Conservation (phyloP, 2,329 filamentous ascomycete genomes). For the Lecanicillium sp. region DNA sequence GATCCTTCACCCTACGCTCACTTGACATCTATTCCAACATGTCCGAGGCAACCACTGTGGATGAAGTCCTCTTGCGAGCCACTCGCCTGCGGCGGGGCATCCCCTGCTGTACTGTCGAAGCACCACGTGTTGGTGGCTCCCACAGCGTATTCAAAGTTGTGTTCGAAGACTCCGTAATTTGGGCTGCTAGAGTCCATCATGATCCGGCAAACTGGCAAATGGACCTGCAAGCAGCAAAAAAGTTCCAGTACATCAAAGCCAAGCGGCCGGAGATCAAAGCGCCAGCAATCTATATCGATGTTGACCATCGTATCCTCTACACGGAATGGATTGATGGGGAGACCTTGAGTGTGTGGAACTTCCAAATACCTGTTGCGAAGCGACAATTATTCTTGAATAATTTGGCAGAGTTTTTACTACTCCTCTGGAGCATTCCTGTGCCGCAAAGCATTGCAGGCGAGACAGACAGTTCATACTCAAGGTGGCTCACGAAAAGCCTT, state of each 20-base stretch:
- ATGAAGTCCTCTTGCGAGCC: no score
- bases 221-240: not conserved
- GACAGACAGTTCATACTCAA: not conserved
- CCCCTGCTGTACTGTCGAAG: not conserved
- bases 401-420: constrained; percentile 3
- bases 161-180: constrained; percentile 1
- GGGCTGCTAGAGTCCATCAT: not conserved
- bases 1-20: no score
- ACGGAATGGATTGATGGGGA: constrained; percentile 3
- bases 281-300: not conserved
- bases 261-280: not conserved
- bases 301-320: not conserved
- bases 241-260: not conserved
- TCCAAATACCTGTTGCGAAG: not conserved
- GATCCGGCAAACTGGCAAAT: not conserved
- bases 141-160: constrained; percentile 1
- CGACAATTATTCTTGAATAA: not conserved
- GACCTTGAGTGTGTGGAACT: not conserved
- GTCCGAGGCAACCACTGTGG: no score
- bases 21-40: no score
- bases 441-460: not conserved
- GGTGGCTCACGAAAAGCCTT: constrained; percentile 3
- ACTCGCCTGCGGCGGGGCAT: constrained; percentile 1
- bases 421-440: constrained; percentile 1
- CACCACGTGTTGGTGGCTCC: not conserved